Conservation (phyloP, 164 flowering plant genomes). For the grape (Vitis vinifera) region ASM3070453v1 NC_081820.1:20981501-20982000, state of each 20-base stretch:
- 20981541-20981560: constrained; percentile 35
- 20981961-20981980: background rate
- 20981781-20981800: constrained; percentile 62
- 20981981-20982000: too few species aligned
- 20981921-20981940: too few species aligned
- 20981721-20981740: constrained; percentile 61
- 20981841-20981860: constrained; percentile 31
- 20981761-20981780: constrained; percentile 59
- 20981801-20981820: constrained; percentile 60
- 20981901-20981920: background rate
- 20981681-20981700: constrained; percentile 69
- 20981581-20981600: background rate
- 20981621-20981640: constrained; percentile 65
- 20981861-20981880: constrained; percentile 15
- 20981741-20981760: constrained; percentile 69
- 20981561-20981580: background rate
- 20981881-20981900: background rate
- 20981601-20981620: background rate
- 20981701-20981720: constrained; percentile 68
- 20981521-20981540: constrained; percentile 65
- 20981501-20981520: constrained; percentile 73
- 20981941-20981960: background rate
- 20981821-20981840: constrained; percentile 33
- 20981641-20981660: constrained; percentile 77
- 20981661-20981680: constrained; percentile 67